Percentiles rank a stretch among this genome's conserved stretches.
phyloP scores from a whole-genome alignment of 1,284 basidiomycete genomes.

The Afroboletus lepidellus region DNA sequence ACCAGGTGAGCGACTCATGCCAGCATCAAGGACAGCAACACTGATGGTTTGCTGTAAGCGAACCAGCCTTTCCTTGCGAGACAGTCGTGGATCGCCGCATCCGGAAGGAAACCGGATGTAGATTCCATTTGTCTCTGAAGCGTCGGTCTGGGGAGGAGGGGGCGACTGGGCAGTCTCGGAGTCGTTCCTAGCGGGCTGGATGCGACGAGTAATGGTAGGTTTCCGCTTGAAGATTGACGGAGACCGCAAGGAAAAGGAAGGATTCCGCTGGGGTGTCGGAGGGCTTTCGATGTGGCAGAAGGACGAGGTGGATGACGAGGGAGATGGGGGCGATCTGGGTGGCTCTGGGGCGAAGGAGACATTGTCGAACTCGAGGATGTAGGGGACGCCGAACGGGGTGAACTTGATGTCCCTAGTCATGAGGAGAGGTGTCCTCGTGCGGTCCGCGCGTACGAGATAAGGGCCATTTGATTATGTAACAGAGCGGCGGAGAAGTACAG shows the following conservation, averaged over 20 bases:
- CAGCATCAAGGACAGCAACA: slow-evolving; percentile 45
- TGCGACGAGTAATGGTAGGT: neutral
- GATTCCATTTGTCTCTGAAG: slow-evolving; percentile 30
- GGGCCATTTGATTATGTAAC: neutral
- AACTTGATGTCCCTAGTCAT: slow-evolving; percentile 9
- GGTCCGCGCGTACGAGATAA: neutral
- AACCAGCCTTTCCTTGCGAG: slow-evolving; percentile 36
- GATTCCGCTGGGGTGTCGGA: slow-evolving; percentile 9
- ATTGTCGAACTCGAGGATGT: slow-evolving; percentile 43
- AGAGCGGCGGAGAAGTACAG: neutral
- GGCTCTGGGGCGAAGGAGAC: slow-evolving; percentile 36
- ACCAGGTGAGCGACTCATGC: slow-evolving; percentile 43
- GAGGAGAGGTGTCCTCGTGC: slow-evolving; percentile 5
- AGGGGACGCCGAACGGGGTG: slow-evolving; percentile 38
- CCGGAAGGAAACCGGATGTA: slow-evolving; percentile 38
- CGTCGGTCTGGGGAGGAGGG: slow-evolving; percentile 10
- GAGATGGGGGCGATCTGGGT: neutral
- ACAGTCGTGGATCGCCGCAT: slow-evolving; percentile 3
- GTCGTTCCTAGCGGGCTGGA: neutral
- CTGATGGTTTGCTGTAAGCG: slow-evolving; percentile 43
- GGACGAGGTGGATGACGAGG: slow-evolving; percentile 27
- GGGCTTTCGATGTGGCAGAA: slow-evolving; percentile 28
- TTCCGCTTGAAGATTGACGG: slow-evolving; percentile 29
- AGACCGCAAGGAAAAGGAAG: slow-evolving; percentile 18
- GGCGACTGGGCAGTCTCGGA: slow-evolving; percentile 17